Evolutionary conservation across 139 green algal genomes (phyloP).

Genomic region (Micractinium conductrix): DNA sequence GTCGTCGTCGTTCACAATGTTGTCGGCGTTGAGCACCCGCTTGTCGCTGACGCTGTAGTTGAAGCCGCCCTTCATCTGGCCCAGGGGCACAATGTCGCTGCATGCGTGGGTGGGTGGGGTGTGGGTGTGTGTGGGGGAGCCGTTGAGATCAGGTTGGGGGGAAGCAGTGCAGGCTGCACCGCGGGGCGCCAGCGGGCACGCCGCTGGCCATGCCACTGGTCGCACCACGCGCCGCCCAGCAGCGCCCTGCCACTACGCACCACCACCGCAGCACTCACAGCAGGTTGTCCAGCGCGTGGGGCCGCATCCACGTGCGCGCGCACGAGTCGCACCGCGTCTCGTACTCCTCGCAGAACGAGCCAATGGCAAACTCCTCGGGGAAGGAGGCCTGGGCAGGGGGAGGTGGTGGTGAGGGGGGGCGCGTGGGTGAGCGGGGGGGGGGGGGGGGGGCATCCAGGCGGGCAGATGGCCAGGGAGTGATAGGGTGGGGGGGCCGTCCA

Average conservation of each 20-base stretch:
- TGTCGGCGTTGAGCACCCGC: constrained; percentile 89
- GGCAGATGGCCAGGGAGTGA: no score
- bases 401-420: no score
- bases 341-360: constrained; percentile 80
- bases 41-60: constrained; percentile 90
- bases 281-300: constrained; percentile 89
- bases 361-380: constrained; percentile 71
- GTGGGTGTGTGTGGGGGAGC: no score
- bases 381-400: no score
- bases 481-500: no score
- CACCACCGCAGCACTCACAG: constrained; percentile 55
- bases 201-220: no score
- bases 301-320: constrained; percentile 83
- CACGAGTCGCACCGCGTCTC: constrained; percentile 75
- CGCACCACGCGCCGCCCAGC: not conserved
- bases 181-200: no score
- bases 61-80: constrained; percentile 75
- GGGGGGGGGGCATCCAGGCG: no score
- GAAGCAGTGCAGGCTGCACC: no score
- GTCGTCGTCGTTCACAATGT: constrained; percentile 87
- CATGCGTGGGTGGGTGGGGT: not conserved
- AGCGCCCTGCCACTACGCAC: not conserved
- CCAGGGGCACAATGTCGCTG: constrained; percentile 89
- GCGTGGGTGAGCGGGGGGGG: no score
- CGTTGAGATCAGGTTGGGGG: no score